Base-by-base conservation (phyloP, 2,329 filamentous ascomycete species). In the Zymoseptoria pseudotritici region DNA sequence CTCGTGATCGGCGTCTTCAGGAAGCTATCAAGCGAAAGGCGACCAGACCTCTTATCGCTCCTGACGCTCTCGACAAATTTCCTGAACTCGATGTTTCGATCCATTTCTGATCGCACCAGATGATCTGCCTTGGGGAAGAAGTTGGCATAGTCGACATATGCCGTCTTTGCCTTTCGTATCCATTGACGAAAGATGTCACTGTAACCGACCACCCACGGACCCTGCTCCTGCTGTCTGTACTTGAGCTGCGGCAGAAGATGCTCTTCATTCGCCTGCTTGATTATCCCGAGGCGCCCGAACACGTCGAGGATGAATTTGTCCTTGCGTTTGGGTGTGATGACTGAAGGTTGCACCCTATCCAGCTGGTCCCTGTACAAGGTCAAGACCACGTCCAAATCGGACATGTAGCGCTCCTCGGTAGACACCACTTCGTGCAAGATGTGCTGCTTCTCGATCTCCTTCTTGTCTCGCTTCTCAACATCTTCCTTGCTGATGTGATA, bases 121-220 rank as follows among this genome's bases (percentile, higher is more conserved):
- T 90, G 92, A 46, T 86, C 87, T 1, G 94, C 93, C 60, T 87
- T 86, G 0, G 93, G 93, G 67, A 94, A 97, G 0, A 86, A 86
- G 1, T 88, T 87, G 49, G 93, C 93, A 73, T 97, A 99, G 60
- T 96, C 91, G 62, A 97, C 86, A 72, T 97, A 99, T 10, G 90
- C 88, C 2, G 83, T 79, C 73, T 88, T 91, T 31, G 94, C 94
- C 74, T 97, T 97, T 64, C 94, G 85, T 63, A 97, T 96, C 94
- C 94, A 99, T 76, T 99, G 94, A 60, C 94, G 83, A 79, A 99
- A 97, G 55, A 99, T 90, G 70, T 97, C 94, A 72, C 92, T 97
- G 76, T 97, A 97, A 2, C 94, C 94, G 11, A 84, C 81, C 60
- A 99, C 87, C 86, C 91, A 99, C 0, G 94, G 94, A 0, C 94